Conservation (phyloP, 176 grass and related monocot species). For the Ampelocalamus luodianensis region DNA sequence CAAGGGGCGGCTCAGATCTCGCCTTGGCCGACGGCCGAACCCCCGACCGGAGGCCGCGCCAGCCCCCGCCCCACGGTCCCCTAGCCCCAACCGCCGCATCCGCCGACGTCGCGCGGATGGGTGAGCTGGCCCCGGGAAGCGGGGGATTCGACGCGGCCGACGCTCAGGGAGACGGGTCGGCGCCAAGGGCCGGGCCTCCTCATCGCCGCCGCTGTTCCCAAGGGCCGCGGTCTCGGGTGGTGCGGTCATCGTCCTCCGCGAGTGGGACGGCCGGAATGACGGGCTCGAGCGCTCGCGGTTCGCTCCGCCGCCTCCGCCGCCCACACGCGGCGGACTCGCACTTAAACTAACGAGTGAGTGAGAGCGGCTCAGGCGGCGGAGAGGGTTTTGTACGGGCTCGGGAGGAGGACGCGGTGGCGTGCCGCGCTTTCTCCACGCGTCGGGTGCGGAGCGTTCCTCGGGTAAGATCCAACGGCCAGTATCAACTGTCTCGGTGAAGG, state of each 20-base stretch:
- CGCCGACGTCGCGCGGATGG: not conserved
- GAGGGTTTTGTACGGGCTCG: not conserved
- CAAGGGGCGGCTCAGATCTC: conserved; percentile 28
- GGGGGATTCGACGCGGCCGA: not conserved
- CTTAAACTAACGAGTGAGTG: conserved; percentile 43
- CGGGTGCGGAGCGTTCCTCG: too few relatives aligned
- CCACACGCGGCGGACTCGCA: conserved; percentile 1
- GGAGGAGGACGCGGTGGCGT: not conserved
- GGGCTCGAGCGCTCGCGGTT: not conserved
- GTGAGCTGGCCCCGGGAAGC: not conserved
- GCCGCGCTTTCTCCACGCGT: too few relatives aligned
- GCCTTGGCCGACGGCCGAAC: conserved; percentile 12
- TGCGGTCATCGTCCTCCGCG: conserved; percentile 17
- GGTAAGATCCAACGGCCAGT: too few relatives aligned
- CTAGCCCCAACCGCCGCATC: not conserved
- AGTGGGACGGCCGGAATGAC: not conserved
- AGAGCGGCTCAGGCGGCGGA: not conserved
- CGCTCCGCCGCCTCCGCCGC: conserved; percentile 7
- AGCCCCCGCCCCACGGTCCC: not conserved
- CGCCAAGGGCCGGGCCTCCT: conserved; percentile 42
- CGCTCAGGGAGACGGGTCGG: not conserved
- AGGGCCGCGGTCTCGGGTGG: conserved; percentile 21
- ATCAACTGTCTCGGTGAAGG: too few relatives aligned
- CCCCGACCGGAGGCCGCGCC: not conserved
- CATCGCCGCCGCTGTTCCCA: not conserved